Evolutionary conservation across 2,329 filamentous ascomycete species (phyloP).

Genomic region (Colletotrichum navitas): DNA sequence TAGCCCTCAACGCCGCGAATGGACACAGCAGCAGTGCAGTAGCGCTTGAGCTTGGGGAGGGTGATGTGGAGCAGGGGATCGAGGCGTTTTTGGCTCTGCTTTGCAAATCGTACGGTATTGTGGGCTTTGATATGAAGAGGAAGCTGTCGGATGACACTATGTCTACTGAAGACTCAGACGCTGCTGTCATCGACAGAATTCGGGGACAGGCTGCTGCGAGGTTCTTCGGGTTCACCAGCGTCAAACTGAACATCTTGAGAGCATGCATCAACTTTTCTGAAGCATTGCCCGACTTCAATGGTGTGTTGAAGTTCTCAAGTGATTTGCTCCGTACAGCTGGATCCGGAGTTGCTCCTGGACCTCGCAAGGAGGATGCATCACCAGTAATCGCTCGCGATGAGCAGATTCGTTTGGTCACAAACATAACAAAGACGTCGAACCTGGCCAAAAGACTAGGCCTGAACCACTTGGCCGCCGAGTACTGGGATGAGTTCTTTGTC

Average conservation of each 20-base stretch:
- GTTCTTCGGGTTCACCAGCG: slow-evolving; percentile 80
- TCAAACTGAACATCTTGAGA: slow-evolving; percentile 89
- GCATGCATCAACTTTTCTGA: slow-evolving; percentile 96
- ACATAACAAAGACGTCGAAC: slow-evolving; percentile 85
- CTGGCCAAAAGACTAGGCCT: slow-evolving; percentile 83
- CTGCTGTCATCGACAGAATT: slow-evolving; percentile 68
- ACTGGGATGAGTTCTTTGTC: slow-evolving; percentile 97
- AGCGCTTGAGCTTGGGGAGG: slow-evolving; percentile 72
- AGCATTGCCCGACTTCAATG: slow-evolving; percentile 90
- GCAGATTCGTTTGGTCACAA: slow-evolving; percentile 85
- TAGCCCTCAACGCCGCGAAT: slow-evolving; percentile 72
- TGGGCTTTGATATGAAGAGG: slow-evolving; percentile 59
- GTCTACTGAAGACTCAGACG: slow-evolving; percentile 62
- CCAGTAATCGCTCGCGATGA: slow-evolving; percentile 83
- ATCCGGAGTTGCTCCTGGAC: slow-evolving; percentile 80
- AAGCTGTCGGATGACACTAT: slow-evolving; percentile 46
- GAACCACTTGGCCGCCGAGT: slow-evolving; percentile 79
- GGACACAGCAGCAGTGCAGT: slow-evolving; percentile 64
- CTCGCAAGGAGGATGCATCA: slow-evolving; percentile 75
- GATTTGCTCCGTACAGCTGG: slow-evolving; percentile 86
- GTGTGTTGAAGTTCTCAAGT: slow-evolving; percentile 89
- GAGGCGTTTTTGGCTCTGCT: slow-evolving; percentile 72
- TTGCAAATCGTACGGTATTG: slow-evolving; percentile 74
- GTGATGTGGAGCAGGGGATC: slow-evolving; percentile 75
- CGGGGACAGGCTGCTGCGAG: slow-evolving; percentile 68